Evolutionary conservation across 495 filamentous ascomycete species (phyloP).

Genomic region (Diplogelasinospora grovesii): DNA sequence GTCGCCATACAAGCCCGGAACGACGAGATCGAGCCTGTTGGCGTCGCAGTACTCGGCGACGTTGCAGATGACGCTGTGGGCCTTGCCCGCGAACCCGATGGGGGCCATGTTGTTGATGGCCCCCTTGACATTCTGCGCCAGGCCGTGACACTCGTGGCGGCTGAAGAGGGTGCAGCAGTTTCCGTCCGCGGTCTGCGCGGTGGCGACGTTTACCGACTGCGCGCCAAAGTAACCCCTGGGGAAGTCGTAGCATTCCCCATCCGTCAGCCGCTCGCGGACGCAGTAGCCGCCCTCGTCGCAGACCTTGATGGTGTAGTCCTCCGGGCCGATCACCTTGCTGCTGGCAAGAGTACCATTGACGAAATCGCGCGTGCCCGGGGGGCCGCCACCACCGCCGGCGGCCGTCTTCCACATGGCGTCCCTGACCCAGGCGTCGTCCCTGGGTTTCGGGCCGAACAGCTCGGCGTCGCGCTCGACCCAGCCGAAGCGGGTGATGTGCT

Average conservation of each 20-base stretch:
- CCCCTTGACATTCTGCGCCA: constrained; percentile 16
- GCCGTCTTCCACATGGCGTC: no score
- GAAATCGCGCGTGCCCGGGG: neutral
- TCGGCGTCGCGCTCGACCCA: neutral
- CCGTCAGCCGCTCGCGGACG: constrained; percentile 8
- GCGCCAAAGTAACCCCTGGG: constrained; percentile 9
- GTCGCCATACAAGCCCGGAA: no score
- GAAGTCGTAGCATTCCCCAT: constrained; percentile 12
- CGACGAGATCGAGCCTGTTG: neutral
- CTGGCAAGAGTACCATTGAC: no score
- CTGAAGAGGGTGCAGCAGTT: constrained; percentile 17
- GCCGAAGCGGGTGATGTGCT: constrained; percentile 8
- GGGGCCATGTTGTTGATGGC: constrained; percentile 1
- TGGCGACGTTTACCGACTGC: constrained; percentile 9
- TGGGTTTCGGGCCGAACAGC: neutral
- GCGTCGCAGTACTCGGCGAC: constrained; percentile 12
- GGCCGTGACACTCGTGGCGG: constrained; percentile 10
- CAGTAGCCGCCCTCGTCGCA: constrained; percentile 13
- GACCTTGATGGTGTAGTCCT: constrained; percentile 7
- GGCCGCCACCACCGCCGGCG: no score
- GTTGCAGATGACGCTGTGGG: constrained; percentile 14
- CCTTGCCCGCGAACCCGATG: constrained; percentile 7
- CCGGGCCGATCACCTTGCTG: constrained; percentile 8
- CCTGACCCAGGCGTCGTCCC: constrained; percentile 2
- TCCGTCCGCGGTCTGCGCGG: constrained; percentile 5